Evolutionary conservation across 192 early-diverging fungal species (phyloP).

Genomic region (Coemansia sp.): DNA sequence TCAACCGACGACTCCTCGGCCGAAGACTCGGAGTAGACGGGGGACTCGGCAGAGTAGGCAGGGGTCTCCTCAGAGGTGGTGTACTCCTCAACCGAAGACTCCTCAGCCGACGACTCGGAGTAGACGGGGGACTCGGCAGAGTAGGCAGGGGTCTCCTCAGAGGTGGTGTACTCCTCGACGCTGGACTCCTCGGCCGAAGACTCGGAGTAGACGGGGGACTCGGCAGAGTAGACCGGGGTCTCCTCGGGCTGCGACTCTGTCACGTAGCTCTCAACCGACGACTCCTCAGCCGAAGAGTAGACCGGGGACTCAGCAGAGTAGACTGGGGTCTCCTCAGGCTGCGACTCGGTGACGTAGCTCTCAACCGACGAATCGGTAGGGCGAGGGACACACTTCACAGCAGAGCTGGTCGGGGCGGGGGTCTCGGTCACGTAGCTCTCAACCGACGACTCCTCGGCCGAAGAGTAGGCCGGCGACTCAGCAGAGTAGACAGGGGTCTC

Average conservation of each 20-base stretch:
- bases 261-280: no score
- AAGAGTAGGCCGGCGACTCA: background rate
- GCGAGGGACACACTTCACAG: conserved; percentile 11
- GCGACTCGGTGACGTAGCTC: background rate
- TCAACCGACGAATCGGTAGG: background rate
- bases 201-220: conserved; percentile 10
- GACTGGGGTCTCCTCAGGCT: conserved; percentile 13
- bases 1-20: background rate
- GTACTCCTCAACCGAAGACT: conserved; percentile 4
- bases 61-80: background rate
- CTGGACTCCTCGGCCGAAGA: conserved; percentile 4
- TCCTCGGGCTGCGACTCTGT: conserved; percentile 5
- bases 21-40: background rate
- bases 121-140: conserved; percentile 7
- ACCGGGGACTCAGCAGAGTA: background rate
- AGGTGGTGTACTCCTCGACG: background rate
- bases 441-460: background rate
- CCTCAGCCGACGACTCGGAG: background rate
- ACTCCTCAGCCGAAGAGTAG: background rate
- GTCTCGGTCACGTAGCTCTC: conserved; percentile 13
- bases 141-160: background rate
- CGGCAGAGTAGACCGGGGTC: conserved; percentile 4
- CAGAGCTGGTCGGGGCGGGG: background rate
- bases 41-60: conserved; percentile 2
- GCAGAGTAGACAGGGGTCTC: background rate